Base-by-base conservation (phyloP, 306 rosid species). In the Oxytropis ochrocephala region DNA sequence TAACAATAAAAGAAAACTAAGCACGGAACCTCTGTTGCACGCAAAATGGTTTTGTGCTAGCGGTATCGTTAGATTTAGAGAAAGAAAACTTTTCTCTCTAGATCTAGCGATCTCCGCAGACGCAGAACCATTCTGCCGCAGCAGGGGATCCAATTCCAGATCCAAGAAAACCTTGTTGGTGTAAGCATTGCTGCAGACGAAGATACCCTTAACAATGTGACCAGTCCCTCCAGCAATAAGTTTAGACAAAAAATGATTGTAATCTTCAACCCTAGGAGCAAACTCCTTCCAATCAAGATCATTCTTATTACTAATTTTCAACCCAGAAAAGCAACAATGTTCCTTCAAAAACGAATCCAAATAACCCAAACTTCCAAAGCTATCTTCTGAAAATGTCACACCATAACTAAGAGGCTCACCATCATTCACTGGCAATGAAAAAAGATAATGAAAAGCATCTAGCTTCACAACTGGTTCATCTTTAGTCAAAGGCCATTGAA, bases 381-480 rank as follows among this genome's bases (percentile, higher is more conserved):
- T 70, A 17, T 78, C 73, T 55, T 85, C 86, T 2, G 86, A 49
- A 67, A 93, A 93, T 8, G 88, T 84, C 5, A 94, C 85, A 4
- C 99, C 97, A 5, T 91, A 94, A 82, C 95, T 94, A n/a, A 94
- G 89, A 62, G 95, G 87, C 71, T 94, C 96, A 4, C 95, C 99
- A 32, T 87, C 92, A 29, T 75, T 79, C 79, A 91, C 86, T 8
- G 88, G 92, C 86, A 94, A 47, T 0, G 99, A 76, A 67, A 94
- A 94, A 16, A 94, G 77, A 57, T 94, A 94, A 73, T 81, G 80
- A 9, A 90, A 78, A 44, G 89, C 69, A 68, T 82, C 89, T 0
- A 94, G 75, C 86, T 85, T 91, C 80, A 94, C 92, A 0, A 94
- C 99, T 2, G 96, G 99, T 88, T 91, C 97, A 67, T 94, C 99